Base-by-base conservation (phyloP, 225 moss, liverwort and hornwort species). In the Takakia lepidozioides region DNA sequence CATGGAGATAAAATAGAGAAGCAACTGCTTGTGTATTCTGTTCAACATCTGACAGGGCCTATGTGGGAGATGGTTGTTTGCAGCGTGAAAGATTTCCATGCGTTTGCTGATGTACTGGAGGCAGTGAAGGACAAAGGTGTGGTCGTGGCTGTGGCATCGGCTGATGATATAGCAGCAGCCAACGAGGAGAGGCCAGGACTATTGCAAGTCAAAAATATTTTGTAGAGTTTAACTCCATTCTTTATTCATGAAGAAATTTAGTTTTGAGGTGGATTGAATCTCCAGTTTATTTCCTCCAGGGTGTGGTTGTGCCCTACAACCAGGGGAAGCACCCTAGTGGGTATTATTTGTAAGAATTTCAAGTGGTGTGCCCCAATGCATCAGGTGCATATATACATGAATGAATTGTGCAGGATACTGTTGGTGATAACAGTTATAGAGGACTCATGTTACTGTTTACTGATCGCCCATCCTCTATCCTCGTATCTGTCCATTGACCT, bases 71-170 rank as follows among this genome's bases (percentile, higher is more conserved):
- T 15, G 13, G 2, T 16, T 40, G 19, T 64, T 35, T 74, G 83
- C 87, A 98, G 98, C 69, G 64, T 98, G 58, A 74, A 85, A 61
- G 91, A 98, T 43, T 98, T 98, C 48, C 85, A 71, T 49, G 68
- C 81, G 30, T 98, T 98, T 70, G 91, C 74, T 36, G 71, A 68
- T 58, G 71, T 50, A 6, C 51, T 98, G 59, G 98, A 98, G 65
- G 52, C 58, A n/a, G 98, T 98, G 25, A 87, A 82, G 58, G 72
- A 83, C 1, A 91, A 68, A 13, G 98, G 98, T 19, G 44, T 98
- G 19, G 52, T 98, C 32, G 98, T 98, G 29, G 98, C 87, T 30
- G 87, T 98, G 32, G 98, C 91, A 18, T 98, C 98, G 36, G 85
- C 81, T 10, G 98, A 85, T 52, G 98, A 98, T 24, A 78, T 91